Percentiles rank a stretch among this genome's conserved stretches.
phyloP scores from a whole-genome alignment of 2,329 filamentous ascomycete species.

The Phyllosticta citriasiana region DNA sequence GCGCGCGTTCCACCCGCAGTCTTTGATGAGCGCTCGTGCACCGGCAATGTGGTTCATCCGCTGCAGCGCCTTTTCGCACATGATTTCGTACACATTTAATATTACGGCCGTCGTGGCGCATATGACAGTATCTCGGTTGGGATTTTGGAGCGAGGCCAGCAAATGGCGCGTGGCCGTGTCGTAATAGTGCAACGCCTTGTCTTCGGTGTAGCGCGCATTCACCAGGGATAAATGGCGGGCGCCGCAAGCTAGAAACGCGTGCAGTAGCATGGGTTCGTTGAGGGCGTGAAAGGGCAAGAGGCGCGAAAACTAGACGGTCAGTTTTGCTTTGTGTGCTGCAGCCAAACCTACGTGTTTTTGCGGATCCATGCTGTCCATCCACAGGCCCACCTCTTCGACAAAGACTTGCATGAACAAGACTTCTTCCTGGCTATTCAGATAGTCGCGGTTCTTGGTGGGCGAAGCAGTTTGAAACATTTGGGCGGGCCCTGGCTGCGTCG shows the following conservation, averaged over 20 bases:
- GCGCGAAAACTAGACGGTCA: conserved; percentile 53
- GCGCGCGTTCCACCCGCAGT: conserved; percentile 78
- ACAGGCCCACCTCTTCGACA: conserved; percentile 77
- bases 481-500: conserved; percentile 20
- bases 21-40: conserved; percentile 74
- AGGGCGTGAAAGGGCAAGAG: conserved; percentile 75
- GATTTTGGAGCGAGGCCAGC: conserved; percentile 68
- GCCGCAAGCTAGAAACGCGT: conserved; percentile 81
- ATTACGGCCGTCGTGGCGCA: conserved; percentile 83
- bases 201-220: conserved; percentile 59
- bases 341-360: conserved; percentile 54
- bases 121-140: conserved; percentile 70
- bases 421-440: conserved; percentile 65
- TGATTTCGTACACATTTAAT: conserved; percentile 85
- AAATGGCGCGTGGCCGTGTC: conserved; percentile 74
- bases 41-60: conserved; percentile 87
- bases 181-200: conserved; percentile 74
- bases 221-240: conserved; percentile 69
- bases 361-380: conserved; percentile 89
- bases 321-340: neutral
- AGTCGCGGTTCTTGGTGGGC: conserved; percentile 42
- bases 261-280: conserved; percentile 75
- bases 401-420: conserved; percentile 87
- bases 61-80: conserved; percentile 69
- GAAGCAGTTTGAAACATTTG: conserved; percentile 17